phyloP scores from a whole-genome alignment of 1,284 basidiomycete genomes.

The Ustilago trichophora region DNA sequence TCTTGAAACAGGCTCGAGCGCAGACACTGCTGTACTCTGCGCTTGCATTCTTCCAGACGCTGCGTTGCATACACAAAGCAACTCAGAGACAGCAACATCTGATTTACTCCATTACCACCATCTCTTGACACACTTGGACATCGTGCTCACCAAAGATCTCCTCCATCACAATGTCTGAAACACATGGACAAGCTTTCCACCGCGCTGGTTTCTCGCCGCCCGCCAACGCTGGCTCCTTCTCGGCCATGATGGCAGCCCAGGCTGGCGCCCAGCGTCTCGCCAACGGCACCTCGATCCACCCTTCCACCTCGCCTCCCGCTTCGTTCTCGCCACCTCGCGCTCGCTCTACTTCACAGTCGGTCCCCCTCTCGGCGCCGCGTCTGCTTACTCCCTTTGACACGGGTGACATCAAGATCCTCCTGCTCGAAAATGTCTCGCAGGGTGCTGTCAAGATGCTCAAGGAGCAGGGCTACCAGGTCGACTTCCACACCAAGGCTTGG shows the following conservation, averaged over 20 bases:
- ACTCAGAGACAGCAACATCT: no score
- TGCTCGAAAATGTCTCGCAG: constrained; percentile 94
- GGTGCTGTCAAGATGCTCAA: constrained; percentile 85
- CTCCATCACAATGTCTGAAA: constrained; percentile 27
- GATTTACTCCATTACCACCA: constrained; percentile 12
- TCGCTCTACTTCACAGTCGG: constrained; percentile 42
- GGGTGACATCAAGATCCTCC: constrained; percentile 71
- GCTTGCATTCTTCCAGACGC: no score
- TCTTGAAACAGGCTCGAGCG: constrained; percentile 16
- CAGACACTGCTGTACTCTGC: no score
- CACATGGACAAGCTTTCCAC: constrained; percentile 57
- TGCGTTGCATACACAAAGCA: no score
- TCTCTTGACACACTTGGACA: constrained; percentile 2
- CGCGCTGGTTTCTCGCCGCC: constrained; percentile 60
- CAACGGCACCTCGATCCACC: constrained; percentile 33
- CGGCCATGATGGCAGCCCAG: constrained; percentile 59
- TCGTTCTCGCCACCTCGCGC: constrained; percentile 43
- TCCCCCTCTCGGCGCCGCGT: constrained; percentile 47
- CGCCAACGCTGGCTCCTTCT: constrained; percentile 51
- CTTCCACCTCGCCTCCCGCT: constrained; percentile 38
- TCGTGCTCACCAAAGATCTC: constrained; percentile 4
- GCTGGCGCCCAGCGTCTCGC: constrained; percentile 33
- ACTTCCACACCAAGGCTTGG: constrained; percentile 86
- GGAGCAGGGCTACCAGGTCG: constrained; percentile 89
- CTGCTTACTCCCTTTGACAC: constrained; percentile 62